phyloP scores from a whole-genome alignment of 106 monocot species.

The Dioscorea alata region DNA sequence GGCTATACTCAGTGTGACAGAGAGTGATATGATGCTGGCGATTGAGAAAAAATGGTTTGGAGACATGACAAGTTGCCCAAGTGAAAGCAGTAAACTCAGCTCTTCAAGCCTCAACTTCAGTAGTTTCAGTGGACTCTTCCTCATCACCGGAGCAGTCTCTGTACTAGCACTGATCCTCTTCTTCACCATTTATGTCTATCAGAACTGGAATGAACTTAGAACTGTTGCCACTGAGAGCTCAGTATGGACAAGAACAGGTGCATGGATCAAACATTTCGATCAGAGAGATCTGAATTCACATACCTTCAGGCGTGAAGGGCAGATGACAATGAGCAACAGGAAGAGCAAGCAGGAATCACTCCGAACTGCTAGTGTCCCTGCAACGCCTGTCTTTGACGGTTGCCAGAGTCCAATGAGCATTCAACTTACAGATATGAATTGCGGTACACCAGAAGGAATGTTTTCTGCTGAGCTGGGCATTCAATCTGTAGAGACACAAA shows the following conservation, averaged over 20 bases:
- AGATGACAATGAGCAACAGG: neutral
- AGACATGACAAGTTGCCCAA: neutral
- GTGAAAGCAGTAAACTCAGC: neutral
- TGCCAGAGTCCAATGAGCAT: neutral
- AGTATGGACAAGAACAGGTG: neutral
- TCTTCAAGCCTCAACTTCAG: slow-evolving; percentile 10
- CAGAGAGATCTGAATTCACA: slow-evolving; percentile 4
- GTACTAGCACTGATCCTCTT: neutral
- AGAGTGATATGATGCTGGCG: slow-evolving; percentile 11
- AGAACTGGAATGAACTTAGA: slow-evolving; percentile 6
- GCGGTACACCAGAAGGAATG: neutral
- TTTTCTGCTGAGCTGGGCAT: neutral
- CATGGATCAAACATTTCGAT: slow-evolving; percentile 7
- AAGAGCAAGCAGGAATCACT: neutral
- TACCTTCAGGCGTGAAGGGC: neutral
- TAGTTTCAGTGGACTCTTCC: slow-evolving; percentile 36
- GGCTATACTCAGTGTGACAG: slow-evolving; percentile 22
- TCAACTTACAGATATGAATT: neutral
- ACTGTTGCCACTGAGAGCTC: neutral
- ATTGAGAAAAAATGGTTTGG: slow-evolving; percentile 23
- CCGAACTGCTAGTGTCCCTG: neutral
- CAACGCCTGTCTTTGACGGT: neutral
- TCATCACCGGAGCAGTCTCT: slow-evolving; percentile 18
- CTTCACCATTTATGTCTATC: slow-evolving; percentile 4
- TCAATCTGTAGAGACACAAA: neutral